Percentiles rank a stretch among this genome's conserved stretches.
Conservation (phyloP, 768 basidiomycete genomes). For the Peribolospora baueri region DNA sequence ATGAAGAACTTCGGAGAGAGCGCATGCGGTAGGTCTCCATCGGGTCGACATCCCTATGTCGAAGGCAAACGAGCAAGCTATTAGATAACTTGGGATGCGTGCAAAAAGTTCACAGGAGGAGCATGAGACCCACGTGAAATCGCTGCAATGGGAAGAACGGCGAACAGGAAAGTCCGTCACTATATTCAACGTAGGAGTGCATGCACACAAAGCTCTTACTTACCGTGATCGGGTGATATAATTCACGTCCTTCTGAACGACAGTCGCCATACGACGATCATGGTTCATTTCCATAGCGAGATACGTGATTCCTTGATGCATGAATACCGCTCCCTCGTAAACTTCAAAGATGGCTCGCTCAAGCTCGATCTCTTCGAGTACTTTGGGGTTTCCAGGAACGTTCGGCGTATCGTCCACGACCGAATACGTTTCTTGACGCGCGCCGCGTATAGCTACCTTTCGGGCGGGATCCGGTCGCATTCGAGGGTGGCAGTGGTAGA, state of each 20-base stretch:
- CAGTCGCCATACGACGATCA: slow-evolving; percentile 44
- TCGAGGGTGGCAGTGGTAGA: slow-evolving; percentile 63
- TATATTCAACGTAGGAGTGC: background rate
- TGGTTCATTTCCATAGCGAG: slow-evolving; percentile 59
- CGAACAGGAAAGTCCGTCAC: background rate
- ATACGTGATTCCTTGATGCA: slow-evolving; percentile 65
- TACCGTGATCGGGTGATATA: slow-evolving; percentile 56
- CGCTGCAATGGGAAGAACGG: slow-evolving; percentile 23
- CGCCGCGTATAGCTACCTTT: slow-evolving; percentile 48
- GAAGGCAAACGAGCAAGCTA: background rate
- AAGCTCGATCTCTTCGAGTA: slow-evolving; percentile 60
- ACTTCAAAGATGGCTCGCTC: slow-evolving; percentile 60
- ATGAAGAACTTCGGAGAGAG: slow-evolving; percentile 33
- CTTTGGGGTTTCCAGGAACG: slow-evolving; percentile 19
- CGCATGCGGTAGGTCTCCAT: slow-evolving; percentile 49
- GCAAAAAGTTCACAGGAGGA: background rate
- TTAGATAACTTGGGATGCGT: background rate
- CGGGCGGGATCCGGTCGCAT: slow-evolving; percentile 52
- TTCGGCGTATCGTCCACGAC: slow-evolving; percentile 37
- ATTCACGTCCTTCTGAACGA: slow-evolving; percentile 50
- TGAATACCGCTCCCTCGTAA: slow-evolving; percentile 73
- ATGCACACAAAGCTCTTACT: background rate
- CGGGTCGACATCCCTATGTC: slow-evolving; percentile 45
- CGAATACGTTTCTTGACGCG: slow-evolving; percentile 51
- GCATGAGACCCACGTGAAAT: slow-evolving; percentile 37